phyloP scores from a whole-genome alignment of 495 filamentous ascomycete genomes.

The Aspergillus steynii region DNA sequence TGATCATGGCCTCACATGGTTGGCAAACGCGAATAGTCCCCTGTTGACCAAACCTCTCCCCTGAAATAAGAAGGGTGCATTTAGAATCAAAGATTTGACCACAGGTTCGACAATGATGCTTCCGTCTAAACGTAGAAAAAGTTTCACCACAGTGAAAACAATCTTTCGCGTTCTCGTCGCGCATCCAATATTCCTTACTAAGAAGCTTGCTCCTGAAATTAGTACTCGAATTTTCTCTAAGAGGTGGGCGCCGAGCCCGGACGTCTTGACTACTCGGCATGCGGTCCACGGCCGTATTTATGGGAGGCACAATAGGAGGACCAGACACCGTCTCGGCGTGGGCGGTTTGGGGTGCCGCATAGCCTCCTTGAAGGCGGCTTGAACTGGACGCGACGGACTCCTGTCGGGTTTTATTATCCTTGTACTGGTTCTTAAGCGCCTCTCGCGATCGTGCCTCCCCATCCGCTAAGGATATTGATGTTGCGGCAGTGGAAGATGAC shows the following conservation, averaged over 20 bases:
- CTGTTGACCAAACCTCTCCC: conserved; percentile 81
- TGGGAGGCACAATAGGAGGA: conserved; percentile 30
- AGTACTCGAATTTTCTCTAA: conserved; percentile 31
- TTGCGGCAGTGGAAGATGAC: conserved; percentile 37
- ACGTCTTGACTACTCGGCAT: conserved; percentile 15
- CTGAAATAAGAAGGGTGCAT: conserved; percentile 87
- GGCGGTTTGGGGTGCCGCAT: conserved; percentile 36
- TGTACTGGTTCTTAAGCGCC: conserved; percentile 21
- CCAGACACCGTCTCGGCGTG: conserved; percentile 33
- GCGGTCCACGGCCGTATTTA: not conserved
- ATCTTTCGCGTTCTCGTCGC: conserved; percentile 96
- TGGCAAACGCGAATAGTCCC: conserved; percentile 90
- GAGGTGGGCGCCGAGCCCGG: conserved; percentile 23
- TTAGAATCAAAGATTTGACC: conserved; percentile 98
- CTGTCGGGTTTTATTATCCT: conserved; percentile 22
- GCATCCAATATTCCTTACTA: conserved; percentile 98
- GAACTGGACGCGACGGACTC: conserved; percentile 22
- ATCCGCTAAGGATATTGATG: conserved; percentile 38
- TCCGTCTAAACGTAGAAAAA: conserved; percentile 91
- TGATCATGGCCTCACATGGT: conserved; percentile 89
- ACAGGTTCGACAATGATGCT: conserved; percentile 91
- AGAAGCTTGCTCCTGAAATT: conserved; percentile 79
- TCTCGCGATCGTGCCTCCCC: conserved; percentile 30
- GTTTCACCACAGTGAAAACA: conserved; percentile 89
- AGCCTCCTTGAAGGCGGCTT: conserved; percentile 34